Evolutionary conservation across 2,329 filamentous ascomycete genomes (phyloP).

Genomic region (Didymella lethalis): DNA sequence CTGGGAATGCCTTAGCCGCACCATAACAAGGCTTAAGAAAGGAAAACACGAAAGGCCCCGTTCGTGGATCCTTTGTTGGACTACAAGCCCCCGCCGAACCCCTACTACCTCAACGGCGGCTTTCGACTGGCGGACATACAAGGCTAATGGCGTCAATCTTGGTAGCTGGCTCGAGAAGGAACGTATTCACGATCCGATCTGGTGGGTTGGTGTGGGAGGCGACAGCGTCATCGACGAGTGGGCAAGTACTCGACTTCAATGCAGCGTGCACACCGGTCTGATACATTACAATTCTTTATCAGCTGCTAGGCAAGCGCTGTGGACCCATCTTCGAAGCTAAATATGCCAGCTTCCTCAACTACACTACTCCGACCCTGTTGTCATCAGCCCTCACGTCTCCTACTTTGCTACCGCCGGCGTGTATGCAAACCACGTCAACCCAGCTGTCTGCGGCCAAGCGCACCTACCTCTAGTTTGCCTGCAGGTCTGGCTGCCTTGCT

Average conservation of each 20-base stretch:
- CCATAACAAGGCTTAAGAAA: neutral
- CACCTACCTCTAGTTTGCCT: neutral
- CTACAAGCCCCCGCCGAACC: neutral
- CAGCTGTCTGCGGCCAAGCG: constrained; percentile 11
- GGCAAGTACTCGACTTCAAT: constrained; percentile 26
- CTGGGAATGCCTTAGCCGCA: neutral
- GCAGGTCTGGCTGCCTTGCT: too few relatives aligned
- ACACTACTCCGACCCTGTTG: constrained; percentile 26
- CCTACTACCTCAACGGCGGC: neutral
- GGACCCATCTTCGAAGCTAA: constrained; percentile 37
- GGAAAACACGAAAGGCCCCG: neutral
- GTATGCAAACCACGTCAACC: constrained; percentile 2
- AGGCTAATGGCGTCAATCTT: constrained; percentile 31
- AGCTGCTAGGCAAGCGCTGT: constrained; percentile 37
- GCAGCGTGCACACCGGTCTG: neutral
- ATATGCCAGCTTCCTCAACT: constrained; percentile 41
- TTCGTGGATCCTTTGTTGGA: neutral
- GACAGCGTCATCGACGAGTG: constrained; percentile 13
- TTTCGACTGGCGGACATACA: constrained; percentile 24
- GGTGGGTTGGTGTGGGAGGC: constrained; percentile 26
- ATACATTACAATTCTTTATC: constrained; percentile 42
- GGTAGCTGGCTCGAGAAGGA: constrained; percentile 47
- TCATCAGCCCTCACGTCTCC: constrained; percentile 23
- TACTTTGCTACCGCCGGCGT: constrained; percentile 26
- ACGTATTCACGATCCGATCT: constrained; percentile 32